Base-by-base conservation (phyloP, 257 asterid genomes). In the Rauvolfia tetraphylla region DNA sequence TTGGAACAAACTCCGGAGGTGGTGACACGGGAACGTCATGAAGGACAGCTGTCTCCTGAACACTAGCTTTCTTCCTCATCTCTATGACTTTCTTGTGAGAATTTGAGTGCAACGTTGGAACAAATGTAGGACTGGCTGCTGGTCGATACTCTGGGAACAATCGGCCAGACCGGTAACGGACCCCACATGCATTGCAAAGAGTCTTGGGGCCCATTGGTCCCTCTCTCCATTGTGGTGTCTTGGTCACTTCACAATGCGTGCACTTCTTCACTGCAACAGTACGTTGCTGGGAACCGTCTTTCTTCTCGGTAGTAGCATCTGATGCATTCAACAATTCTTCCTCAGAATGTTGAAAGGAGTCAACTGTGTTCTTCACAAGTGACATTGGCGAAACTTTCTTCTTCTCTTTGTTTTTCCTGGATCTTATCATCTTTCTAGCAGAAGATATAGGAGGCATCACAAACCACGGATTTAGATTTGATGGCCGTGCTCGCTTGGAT, bases 221-320 rank as follows among this genome's bases (percentile, higher is more conserved):
- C 89, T 89, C 97, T 63, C 98, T 85, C 97, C 98, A 93, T 77
- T 93, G 98, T 7, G 98, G 98, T 0, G 98, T 93, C 84, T 84
- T 88, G 38, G 93, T 86, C 41, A 86, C 89, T 81, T 91, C 86
- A 62, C 98, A 93, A 79, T 93, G 98, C 23, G 90, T 77, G 85
- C 98, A 93, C 69, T 85, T 88, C 63, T 87, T 89, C 9, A 79
- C 46, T 4, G 58, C 69, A 15, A 49, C 75, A 3, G 81, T 29
- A 9, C 57, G n/a, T 67, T 74, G 74, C 42, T 58, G 58, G 57
- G 71, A 49, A 53, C 63, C 25, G 71, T 56, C 78, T 61, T 71
- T 48, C 63, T 63, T 71, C 75, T 27, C 73, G 3, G 8, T 11
- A 51, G 61, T 11, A 61, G 51, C 42, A 54, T 56, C 71, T 3